A percentile compares a stretch with the other conserved stretches of the same genome.
phyloP scores from a whole-genome alignment of 2,329 filamentous ascomycete species.

The Diplocarpon rosae region DNA sequence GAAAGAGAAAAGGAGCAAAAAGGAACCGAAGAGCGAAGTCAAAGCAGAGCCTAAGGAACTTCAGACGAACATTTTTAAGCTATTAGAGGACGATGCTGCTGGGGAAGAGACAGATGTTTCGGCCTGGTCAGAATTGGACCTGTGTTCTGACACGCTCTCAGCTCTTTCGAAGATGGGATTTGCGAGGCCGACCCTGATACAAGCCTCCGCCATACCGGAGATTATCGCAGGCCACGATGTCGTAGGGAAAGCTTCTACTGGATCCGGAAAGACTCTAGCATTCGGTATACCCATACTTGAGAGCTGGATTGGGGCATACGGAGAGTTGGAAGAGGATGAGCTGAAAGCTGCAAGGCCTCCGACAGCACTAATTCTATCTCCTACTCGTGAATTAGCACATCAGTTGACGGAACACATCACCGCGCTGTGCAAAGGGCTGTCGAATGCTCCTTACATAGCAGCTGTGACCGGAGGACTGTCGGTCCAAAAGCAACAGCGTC shows the following conservation, averaged over 20 bases:
- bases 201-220: constrained; percentile 67
- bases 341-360: constrained; percentile 37
- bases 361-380: constrained; percentile 73
- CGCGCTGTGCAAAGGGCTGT: constrained; percentile 53
- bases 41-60: constrained; percentile 24
- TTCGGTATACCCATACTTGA: constrained; percentile 93
- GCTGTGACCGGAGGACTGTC: constrained; percentile 88
- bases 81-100: constrained; percentile 41
- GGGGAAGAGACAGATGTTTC: constrained; percentile 61
- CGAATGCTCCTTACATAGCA: constrained; percentile 60
- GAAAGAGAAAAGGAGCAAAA: constrained; percentile 17
- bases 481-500: constrained; percentile 86
- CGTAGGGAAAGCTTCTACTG: constrained; percentile 90
- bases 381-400: constrained; percentile 87
- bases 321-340: constrained; percentile 31
- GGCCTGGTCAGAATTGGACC: constrained; percentile 63
- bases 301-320: constrained; percentile 51
- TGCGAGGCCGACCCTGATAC: constrained; percentile 69
- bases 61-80: constrained; percentile 26
- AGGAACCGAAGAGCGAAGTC: constrained; percentile 22
- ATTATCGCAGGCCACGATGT: constrained; percentile 79
- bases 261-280: constrained; percentile 91
- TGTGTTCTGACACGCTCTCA: constrained; percentile 62
- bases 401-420: constrained; percentile 79
- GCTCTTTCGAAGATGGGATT: constrained; percentile 75